Percentiles rank a stretch among this genome's conserved stretches.
Conservation (phyloP, 2,329 filamentous ascomycete species). For the Blastomyces parvus region DNA sequence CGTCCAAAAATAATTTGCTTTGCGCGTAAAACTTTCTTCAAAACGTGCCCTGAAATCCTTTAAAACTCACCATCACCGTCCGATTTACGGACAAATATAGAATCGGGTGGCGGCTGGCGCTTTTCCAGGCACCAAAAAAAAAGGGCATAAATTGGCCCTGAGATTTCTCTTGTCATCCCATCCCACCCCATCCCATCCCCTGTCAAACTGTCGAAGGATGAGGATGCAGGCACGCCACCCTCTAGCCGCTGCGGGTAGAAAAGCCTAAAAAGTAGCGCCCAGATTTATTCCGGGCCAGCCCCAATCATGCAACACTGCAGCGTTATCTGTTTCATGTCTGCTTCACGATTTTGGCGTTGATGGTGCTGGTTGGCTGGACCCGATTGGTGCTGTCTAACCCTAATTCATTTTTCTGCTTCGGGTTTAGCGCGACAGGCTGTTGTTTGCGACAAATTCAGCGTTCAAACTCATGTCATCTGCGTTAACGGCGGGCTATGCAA, state of each 20-base stretch:
- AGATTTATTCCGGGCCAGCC: background rate
- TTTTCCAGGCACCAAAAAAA: too few species aligned
- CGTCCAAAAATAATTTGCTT: background rate
- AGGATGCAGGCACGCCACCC: background rate
- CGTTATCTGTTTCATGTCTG: slow-evolving; percentile 2
- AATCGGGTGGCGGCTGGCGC: too few species aligned
- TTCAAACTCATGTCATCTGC: too few species aligned
- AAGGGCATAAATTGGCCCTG: too few species aligned
- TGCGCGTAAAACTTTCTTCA: background rate
- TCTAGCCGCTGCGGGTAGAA: background rate
- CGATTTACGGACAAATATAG: background rate
- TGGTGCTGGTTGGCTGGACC: background rate
- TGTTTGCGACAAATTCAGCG: too few species aligned
- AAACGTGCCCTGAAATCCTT: background rate
- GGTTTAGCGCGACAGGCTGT: background rate
- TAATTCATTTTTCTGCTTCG: slow-evolving; percentile 4
- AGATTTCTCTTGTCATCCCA: too few species aligned
- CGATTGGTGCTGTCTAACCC: background rate
- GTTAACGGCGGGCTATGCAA: too few species aligned
- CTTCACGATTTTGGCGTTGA: slow-evolving; percentile 2
- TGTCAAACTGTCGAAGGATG: too few species aligned
- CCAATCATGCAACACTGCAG: background rate
- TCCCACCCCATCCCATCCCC: background rate
- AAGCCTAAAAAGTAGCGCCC: background rate
- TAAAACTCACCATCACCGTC: background rate